Percentiles rank a stretch among this genome's conserved stretches.
Evolutionary conservation across 306 rosid genomes (phyloP).

Genomic region (Heteromeles arbutifolia): DNA sequence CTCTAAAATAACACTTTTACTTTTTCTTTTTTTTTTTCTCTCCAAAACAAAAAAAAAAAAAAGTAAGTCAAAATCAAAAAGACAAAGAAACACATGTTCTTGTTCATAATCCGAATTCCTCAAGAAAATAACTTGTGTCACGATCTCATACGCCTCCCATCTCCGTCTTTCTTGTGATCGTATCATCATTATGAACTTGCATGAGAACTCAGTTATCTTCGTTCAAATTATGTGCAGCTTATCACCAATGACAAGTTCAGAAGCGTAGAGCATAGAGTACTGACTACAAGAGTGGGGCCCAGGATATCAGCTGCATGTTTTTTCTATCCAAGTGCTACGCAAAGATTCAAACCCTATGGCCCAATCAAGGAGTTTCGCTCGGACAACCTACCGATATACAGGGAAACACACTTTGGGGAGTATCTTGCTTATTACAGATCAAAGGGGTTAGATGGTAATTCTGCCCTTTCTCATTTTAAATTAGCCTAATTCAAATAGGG

Average conservation of each 20-base stretch:
- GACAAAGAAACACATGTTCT: too few relatives aligned
- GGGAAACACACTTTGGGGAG: conserved; percentile 41
- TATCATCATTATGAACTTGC: neutral
- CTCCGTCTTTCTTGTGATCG: too few relatives aligned
- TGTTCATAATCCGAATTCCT: neutral
- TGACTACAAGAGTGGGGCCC: conserved; percentile 47
- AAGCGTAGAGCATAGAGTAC: conserved; percentile 69
- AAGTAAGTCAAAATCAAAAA: too few relatives aligned
- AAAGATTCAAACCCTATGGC: conserved; percentile 33
- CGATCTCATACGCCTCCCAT: neutral
- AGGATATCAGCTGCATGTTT: conserved; percentile 70
- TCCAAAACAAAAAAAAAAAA: too few relatives aligned
- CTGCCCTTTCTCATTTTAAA: conserved; percentile 51
- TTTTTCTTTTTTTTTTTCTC: too few relatives aligned
- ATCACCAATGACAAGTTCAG: conserved; percentile 70
- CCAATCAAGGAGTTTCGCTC: conserved; percentile 54
- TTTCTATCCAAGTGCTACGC: conserved; percentile 48
- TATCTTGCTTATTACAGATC: conserved; percentile 49
- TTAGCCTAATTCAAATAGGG: neutral
- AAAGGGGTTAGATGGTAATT: conserved; percentile 64
- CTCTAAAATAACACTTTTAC: too few relatives aligned
- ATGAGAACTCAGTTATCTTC: neutral
- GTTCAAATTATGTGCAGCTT: conserved; percentile 31
- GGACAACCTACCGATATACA: conserved; percentile 46
- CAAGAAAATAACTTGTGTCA: neutral